Evolutionary conservation across 202 grass and related monocot species (phyloP).

Genomic region (Saccharum hybrid): DNA sequence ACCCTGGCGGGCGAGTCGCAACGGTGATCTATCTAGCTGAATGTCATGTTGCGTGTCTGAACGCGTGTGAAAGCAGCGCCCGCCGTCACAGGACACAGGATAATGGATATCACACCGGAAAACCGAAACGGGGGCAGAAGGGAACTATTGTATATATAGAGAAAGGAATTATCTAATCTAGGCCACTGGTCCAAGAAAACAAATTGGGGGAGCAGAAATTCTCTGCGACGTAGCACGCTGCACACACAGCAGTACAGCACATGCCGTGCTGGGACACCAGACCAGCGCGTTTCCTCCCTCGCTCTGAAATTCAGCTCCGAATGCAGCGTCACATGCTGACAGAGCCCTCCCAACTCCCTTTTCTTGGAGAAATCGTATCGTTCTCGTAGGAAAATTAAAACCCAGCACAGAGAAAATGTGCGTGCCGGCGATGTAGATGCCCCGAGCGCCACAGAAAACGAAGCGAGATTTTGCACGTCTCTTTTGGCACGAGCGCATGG

Average conservation of each 20-base stretch:
- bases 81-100: constrained; percentile 1
- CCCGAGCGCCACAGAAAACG: neutral
- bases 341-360: neutral
- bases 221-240: neutral
- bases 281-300: neutral
- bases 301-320: neutral
- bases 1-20: no score
- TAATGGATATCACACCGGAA: neutral
- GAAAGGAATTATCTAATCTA: neutral
- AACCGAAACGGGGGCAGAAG: neutral
- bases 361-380: neutral
- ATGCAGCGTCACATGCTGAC: constrained; percentile 12
- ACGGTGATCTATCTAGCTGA: neutral
- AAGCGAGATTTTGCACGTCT: neutral
- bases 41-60: constrained; percentile 18
- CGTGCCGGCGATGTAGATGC: neutral
- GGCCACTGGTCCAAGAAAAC: neutral
- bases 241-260: neutral
- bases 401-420: neutral
- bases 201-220: neutral
- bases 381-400: neutral
- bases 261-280: neutral
- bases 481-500: neutral
- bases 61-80: constrained; percentile 35
- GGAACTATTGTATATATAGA: neutral